Percentiles rank a stretch among this genome's conserved stretches.
Evolutionary conservation across 306 rosid species (phyloP).

Genomic region (Quercus engelmannii): DNA sequence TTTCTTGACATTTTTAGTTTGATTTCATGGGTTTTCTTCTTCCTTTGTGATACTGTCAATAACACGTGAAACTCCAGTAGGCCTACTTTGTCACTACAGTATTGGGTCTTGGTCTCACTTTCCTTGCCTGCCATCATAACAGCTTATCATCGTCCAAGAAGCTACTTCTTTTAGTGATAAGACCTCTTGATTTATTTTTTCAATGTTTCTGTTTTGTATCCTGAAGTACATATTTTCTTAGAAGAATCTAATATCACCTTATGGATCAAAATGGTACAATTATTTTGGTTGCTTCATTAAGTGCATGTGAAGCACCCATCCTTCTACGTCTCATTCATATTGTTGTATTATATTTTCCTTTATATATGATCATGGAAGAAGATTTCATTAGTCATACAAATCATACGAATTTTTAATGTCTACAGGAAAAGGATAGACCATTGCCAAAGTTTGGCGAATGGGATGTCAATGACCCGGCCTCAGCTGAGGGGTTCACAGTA

Average conservation of each 20-base stretch:
- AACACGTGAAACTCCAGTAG: not conserved
- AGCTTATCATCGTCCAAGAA: no score
- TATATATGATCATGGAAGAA: not conserved
- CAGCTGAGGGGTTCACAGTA: conserved; percentile 75
- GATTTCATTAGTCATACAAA: not conserved
- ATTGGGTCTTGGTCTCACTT: no score
- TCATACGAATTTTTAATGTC: not conserved
- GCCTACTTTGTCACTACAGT: no score
- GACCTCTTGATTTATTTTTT: not conserved
- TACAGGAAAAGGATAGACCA: conserved; percentile 54
- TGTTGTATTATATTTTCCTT: not conserved
- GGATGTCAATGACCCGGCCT: conserved; percentile 80
- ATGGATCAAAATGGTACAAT: not conserved
- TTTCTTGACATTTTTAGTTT: not conserved
- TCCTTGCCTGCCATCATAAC: no score
- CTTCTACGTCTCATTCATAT: not conserved
- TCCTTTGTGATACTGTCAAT: not conserved
- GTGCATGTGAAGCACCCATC: not conserved
- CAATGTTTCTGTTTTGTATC: not conserved
- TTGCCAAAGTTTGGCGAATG: conserved; percentile 85
- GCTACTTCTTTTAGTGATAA: not conserved
- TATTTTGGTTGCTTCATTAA: not conserved
- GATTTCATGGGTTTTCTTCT: not conserved
- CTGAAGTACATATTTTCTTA: not conserved
- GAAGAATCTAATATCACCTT: not conserved